Percentiles rank a stretch among this genome's conserved stretches.
phyloP scores from a whole-genome alignment of 2,329 filamentous ascomycete genomes.

The Gnomoniopsis smithogilvyi region DNA sequence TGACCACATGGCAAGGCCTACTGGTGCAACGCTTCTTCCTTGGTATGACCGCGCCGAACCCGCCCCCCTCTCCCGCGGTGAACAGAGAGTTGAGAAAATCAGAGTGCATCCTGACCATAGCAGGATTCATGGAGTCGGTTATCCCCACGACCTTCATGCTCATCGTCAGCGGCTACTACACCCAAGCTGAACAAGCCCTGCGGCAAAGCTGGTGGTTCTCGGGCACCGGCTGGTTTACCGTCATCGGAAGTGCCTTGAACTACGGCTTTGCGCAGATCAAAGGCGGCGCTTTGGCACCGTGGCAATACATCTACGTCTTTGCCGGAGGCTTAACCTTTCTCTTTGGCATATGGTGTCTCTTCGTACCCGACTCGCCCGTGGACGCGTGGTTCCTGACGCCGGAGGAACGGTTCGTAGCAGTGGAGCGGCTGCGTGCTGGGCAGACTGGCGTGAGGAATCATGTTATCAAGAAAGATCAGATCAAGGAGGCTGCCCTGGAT shows the following conservation, averaged over 20 bases:
- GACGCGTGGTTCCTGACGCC: constrained; percentile 66
- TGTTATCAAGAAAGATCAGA: constrained; percentile 46
- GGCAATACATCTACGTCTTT: constrained; percentile 71
- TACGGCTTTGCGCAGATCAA: constrained; percentile 65
- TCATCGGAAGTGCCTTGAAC: constrained; percentile 62
- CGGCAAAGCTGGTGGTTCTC: constrained; percentile 69
- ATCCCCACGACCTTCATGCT: constrained; percentile 67
- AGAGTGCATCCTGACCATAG: background rate
- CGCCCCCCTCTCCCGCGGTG: no score
- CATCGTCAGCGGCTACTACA: constrained; percentile 61
- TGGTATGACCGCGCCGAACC: no score
- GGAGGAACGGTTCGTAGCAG: constrained; percentile 45
- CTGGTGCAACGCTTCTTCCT: constrained; percentile 66
- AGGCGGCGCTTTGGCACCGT: constrained; percentile 50
- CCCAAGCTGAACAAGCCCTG: constrained; percentile 61
- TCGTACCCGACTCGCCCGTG: constrained; percentile 62
- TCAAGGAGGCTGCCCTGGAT: constrained; percentile 1
- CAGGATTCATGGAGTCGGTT: constrained; percentile 57
- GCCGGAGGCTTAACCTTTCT: constrained; percentile 61
- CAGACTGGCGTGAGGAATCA: constrained; percentile 30
- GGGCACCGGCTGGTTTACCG: constrained; percentile 55
- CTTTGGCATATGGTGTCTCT: constrained; percentile 63
- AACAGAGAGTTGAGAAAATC: background rate
- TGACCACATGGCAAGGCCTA: constrained; percentile 60
- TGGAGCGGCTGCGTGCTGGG: constrained; percentile 6